A percentile compares a stretch with the other conserved stretches of the same genome.
phyloP scores from a whole-genome alignment of 1,284 basidiomycete genomes.

The Anthracocystis setariae region DNA sequence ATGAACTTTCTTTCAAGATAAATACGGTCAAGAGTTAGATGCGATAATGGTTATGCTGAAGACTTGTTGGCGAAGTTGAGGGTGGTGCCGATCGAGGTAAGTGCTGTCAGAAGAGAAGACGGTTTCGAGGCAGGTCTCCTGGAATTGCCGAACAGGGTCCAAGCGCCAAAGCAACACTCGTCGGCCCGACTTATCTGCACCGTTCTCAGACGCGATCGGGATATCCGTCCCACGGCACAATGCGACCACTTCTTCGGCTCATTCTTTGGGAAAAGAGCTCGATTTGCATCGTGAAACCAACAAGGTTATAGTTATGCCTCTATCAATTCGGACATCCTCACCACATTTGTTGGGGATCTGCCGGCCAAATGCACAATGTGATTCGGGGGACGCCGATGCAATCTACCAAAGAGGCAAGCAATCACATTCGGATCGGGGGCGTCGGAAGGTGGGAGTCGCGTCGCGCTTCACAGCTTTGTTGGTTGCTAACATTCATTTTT shows the following conservation, averaged over 20 bases:
- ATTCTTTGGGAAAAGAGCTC: too few species aligned
- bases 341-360: too few species aligned
- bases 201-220: neutral
- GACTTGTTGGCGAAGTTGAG: neutral
- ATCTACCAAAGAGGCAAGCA: neutral
- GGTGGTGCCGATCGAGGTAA: neutral
- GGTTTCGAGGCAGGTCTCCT: neutral
- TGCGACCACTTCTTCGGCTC: neutral
- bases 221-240: neutral
- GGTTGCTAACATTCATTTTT: constrained; percentile 30
- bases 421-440: constrained; percentile 13
- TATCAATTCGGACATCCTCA: too few species aligned
- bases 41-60: too few species aligned
- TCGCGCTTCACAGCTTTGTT: constrained; percentile 29
- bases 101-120: neutral
- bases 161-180: constrained; percentile 16
- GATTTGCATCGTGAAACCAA: too few species aligned
- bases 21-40: constrained; percentile 1
- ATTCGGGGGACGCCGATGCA: too few species aligned
- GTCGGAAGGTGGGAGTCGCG: constrained; percentile 22
- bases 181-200: neutral
- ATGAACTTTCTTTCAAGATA: neutral
- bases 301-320: too few species aligned
- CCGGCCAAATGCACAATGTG: too few species aligned
- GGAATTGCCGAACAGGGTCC: constrained; percentile 28